Base-by-base conservation (phyloP, 257 asterid genomes). In the Echium plantagineum region DNA sequence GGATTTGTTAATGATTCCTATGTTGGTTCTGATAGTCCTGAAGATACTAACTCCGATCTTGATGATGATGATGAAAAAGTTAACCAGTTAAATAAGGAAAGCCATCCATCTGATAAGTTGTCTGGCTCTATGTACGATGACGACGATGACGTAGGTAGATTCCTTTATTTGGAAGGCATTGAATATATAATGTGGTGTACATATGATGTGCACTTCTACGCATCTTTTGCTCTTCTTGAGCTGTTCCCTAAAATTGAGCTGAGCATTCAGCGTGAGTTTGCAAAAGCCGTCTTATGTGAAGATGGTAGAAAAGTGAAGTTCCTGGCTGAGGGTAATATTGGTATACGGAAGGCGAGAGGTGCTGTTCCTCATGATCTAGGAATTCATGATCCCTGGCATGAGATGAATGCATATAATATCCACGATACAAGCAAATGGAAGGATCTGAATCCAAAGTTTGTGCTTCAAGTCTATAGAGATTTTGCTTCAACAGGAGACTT, bases 141-240 rank as follows among this genome's bases (percentile, higher is more conserved):
- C 13, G 54, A 65, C 2, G 79, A 84, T 69, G 99, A 93, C 48
- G 99, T 84, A 13, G 99, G 99, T 69, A 83, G 67, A 77, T 93
- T 93, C 75, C 78, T 93, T 10, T 93, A 93, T 66, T 77, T 93
- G 64, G 99, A 93, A 81, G 99, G 99, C 0, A 86, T 93, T 7
- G 99, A 93, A 69, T 93, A 93, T 65, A 85, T 93, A 46, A 93
- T 93, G 99, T 93, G 99, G 99, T 89, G 97, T 72, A 93, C 99
- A 2, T 93, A 93, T 48, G 99, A 93, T 10, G 99, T 93, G 32
- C 99, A 93, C 74, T 93, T 93, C 75, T 93, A 93, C 48, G 99
- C 99, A 8, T 93, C 99, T 18, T 93, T 93, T 60, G 99, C 99
- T 35, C 95, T 93, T 66, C 97, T 93, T 22, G 96, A 85, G 49